Conservation (phyloP, 176 grass and related monocot species). For the Secale cereale region DNA sequence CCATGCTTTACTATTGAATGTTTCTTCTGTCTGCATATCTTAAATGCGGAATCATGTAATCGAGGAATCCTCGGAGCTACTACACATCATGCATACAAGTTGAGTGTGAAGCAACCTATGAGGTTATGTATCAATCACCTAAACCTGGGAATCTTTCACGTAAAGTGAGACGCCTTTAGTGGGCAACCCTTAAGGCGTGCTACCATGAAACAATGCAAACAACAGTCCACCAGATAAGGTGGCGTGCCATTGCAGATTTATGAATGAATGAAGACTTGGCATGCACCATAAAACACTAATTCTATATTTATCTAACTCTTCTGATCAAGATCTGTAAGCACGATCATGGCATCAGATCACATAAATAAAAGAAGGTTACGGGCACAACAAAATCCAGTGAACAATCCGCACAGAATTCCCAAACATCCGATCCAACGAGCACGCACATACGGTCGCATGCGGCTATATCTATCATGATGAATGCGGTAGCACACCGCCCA, state of each 20-base stretch:
- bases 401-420: not conserved
- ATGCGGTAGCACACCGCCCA: not conserved
- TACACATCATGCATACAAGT: not conserved
- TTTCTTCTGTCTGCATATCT: not conserved
- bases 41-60: not conserved
- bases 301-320: not conserved
- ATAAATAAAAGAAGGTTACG: not conserved
- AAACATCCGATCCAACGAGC: too few species aligned
- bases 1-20: not conserved
- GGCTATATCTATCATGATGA: not conserved
- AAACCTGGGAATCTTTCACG: not conserved
- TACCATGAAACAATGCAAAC: not conserved
- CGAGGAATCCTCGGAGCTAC: not conserved
- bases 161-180: not conserved
- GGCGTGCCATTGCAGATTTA: not conserved
- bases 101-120: not conserved
- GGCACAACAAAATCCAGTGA: not conserved
- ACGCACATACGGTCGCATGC: too few species aligned
- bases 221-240: not conserved
- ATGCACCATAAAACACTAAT: not conserved
- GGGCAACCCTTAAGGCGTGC: not conserved
- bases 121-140: not conserved
- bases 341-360: not conserved
- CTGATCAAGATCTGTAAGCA: not conserved
- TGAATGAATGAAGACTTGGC: not conserved